phyloP scores from a whole-genome alignment of 768 basidiomycete species.

The Leucocoprinus sp. region DNA sequence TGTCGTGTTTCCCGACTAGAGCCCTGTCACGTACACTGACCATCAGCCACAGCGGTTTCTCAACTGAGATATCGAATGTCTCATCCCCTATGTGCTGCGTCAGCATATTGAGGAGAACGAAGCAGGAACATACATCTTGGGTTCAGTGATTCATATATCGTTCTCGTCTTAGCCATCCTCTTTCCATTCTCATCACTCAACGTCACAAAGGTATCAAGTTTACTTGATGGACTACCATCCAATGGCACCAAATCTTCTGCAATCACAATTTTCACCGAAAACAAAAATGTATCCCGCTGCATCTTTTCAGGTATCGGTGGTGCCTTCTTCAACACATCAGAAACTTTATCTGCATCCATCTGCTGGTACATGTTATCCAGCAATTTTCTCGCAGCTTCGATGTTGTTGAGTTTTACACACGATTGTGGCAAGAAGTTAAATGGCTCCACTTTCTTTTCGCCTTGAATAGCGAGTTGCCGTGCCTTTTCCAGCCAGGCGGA shows the following conservation, averaged over 20 bases:
- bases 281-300: constrained; percentile 66
- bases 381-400: constrained; percentile 83
- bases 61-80: constrained; percentile 90
- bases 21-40: constrained; percentile 89
- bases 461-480: constrained; percentile 60
- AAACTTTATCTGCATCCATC: constrained; percentile 82
- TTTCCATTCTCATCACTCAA: constrained; percentile 89
- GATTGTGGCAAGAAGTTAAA: constrained; percentile 93
- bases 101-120: constrained; percentile 4
- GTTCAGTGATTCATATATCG: constrained; percentile 82
- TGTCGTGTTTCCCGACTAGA: constrained; percentile 87
- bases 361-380: constrained; percentile 93
- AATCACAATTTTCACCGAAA: constrained; percentile 88
- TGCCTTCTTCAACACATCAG: constrained; percentile 48
- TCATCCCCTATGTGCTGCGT: constrained; percentile 72
- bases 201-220: constrained; percentile 87
- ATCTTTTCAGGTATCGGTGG: constrained; percentile 71
- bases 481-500: constrained; percentile 87
- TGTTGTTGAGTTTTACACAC: constrained; percentile 96
- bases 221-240: constrained; percentile 71
- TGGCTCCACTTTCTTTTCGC: constrained; percentile 89
- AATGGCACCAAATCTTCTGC: constrained; percentile 81
- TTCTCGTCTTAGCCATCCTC: constrained; percentile 88
- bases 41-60: constrained; percentile 95
- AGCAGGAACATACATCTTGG: constrained; percentile 69